Percentiles rank a stretch among this genome's conserved stretches.
Conservation (phyloP, 495 filamentous ascomycete genomes). For the Penicillium fimorum region DNA sequence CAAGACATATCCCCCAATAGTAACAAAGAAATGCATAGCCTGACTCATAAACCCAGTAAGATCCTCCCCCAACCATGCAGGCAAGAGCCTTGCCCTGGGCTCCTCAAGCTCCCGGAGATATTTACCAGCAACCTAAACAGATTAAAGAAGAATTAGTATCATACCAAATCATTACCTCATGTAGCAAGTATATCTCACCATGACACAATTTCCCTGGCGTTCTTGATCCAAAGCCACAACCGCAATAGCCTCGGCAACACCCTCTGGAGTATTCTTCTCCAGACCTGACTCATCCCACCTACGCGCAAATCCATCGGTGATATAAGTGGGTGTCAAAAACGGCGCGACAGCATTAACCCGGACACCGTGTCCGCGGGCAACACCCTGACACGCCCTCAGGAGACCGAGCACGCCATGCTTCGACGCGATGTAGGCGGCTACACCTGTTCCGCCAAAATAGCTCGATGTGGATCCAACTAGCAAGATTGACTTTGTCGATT, state of each 20-base stretch:
- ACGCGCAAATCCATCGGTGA: constrained; percentile 22
- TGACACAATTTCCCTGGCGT: constrained; percentile 18
- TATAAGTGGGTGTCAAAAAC: constrained; percentile 32
- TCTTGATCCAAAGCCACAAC: constrained; percentile 17
- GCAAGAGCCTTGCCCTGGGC: constrained; percentile 17
- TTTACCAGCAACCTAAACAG: constrained; percentile 26
- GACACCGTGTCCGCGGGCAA: constrained; percentile 20
- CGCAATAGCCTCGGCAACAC: constrained; percentile 27
- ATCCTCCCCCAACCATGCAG: constrained; percentile 29
- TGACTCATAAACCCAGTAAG: constrained; percentile 24
- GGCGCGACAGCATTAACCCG: constrained; percentile 31
- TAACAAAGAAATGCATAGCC: constrained; percentile 28
- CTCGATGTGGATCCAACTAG: constrained; percentile 30
- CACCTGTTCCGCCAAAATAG: constrained; percentile 34
- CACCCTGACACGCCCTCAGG: constrained; percentile 25
- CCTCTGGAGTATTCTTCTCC: constrained; percentile 24
- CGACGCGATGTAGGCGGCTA: constrained; percentile 31
- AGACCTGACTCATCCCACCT: constrained; percentile 24
- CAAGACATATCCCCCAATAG: constrained; percentile 35
- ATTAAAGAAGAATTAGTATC: neutral
- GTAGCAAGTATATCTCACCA: constrained; percentile 12
- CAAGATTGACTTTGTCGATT: constrained; percentile 21
- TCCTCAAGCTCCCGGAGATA: constrained; percentile 30
- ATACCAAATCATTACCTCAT: neutral
- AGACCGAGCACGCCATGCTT: constrained; percentile 35